Base-by-base conservation (phyloP, 768 basidiomycete species). In the Mycena capillaripes region DNA sequence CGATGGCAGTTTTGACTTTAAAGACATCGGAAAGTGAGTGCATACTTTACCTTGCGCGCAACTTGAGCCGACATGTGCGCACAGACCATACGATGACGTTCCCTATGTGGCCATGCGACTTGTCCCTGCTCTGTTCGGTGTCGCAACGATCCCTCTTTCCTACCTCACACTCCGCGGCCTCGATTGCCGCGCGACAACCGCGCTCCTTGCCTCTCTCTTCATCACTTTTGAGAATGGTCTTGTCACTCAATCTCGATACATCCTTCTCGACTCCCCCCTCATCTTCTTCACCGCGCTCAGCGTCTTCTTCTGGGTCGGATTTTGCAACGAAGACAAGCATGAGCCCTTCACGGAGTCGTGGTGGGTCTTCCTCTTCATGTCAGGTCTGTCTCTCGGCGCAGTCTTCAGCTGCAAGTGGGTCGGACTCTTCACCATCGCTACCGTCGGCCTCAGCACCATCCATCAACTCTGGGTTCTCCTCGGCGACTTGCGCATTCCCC, bases 331-430 rank as follows among this genome's bases (percentile, higher is more conserved):
- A 81, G 93, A 98, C 84, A 92, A 90, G 79, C 87, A 92, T 63
- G 86, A 90, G 59, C 92, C 96, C 0, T 99, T 99, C 83, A 93
- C 93, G 2, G 85, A 89, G 12, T 82, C 86, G 3, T 99, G 98
- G 98, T 99, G 98, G 98, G 85, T 87, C 0, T 97, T 96, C 94
- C 92, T 99, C 36, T 82, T 88, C 16, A 87, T 98, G 46, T 94
- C 95, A 2, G 98, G 98, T 34, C 85, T 97, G 17, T 90, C 93
- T 0, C 91, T 99, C 29, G 98, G 98, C 42, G 97, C 97, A 6
- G 96, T 97, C 58, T 89, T 93, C 36, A 94, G 93, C 77, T 96
- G 95, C 86, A 99, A 99, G 81, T 99, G 97, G 98, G 97, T 99
- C 48, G 98, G 98, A 12, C 86, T 99, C 25, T 98, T 99, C 84